Conservation (phyloP, 2,329 filamentous ascomycete species). For the Diplodia intermedia region DNA sequence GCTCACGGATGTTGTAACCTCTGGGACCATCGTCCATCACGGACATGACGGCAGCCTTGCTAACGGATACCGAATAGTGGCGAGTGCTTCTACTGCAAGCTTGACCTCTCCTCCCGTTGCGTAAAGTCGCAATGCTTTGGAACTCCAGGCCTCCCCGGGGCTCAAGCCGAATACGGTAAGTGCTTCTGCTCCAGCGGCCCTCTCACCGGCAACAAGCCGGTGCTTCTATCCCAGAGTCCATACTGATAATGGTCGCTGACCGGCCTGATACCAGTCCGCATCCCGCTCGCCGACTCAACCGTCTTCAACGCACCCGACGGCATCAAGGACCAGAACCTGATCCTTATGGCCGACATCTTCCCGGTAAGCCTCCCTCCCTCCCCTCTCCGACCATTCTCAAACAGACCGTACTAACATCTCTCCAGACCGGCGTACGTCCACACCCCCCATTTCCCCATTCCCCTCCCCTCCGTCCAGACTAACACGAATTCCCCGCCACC, state of each 20-base stretch:
- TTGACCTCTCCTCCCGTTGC: conserved; percentile 79
- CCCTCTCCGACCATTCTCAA: too few species aligned
- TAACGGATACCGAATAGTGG: conserved; percentile 44
- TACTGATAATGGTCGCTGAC: background rate
- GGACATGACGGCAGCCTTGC: background rate
- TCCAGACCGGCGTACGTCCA: conserved; percentile 24
- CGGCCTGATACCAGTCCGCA: conserved; percentile 53
- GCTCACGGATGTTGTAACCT: background rate
- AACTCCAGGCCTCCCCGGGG: conserved; percentile 72
- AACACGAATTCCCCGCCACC: background rate
- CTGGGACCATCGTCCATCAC: background rate
- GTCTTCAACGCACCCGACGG: conserved; percentile 73
- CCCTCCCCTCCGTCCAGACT: background rate
- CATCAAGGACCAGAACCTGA: conserved; percentile 75
- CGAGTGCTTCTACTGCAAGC: conserved; percentile 84
- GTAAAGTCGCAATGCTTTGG: conserved; percentile 74
- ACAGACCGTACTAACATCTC: background rate
- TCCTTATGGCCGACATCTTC: conserved; percentile 94
- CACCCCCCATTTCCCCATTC: background rate
- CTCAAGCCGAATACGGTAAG: conserved; percentile 75
- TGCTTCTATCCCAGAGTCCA: background rate
- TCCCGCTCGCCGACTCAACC: conserved; percentile 82
- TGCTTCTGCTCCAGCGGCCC: background rate
- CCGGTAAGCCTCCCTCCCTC: conserved; percentile 63
- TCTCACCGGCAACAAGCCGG: background rate